phyloP scores from a whole-genome alignment of 768 basidiomycete species.

The Mycena vulgaris region DNA sequence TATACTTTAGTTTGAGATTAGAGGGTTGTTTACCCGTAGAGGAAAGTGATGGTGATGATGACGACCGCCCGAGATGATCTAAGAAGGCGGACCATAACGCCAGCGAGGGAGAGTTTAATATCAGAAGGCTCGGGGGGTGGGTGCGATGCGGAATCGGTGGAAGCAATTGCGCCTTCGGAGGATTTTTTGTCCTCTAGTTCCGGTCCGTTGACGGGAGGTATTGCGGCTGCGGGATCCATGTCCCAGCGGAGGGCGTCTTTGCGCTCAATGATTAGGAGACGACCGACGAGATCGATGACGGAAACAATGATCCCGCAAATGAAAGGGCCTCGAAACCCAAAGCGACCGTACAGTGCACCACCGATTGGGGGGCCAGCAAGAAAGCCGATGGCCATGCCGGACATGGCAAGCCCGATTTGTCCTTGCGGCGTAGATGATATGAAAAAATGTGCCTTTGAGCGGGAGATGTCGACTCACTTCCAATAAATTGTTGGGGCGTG shows the following conservation, averaged over 20 bases:
- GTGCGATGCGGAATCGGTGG: not conserved
- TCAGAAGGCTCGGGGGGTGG: not conserved
- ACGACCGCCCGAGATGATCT: slow-evolving; percentile 66
- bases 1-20: not conserved
- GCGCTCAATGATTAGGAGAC: slow-evolving; percentile 71
- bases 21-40: slow-evolving; percentile 66
- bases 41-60: slow-evolving; percentile 60
- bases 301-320: slow-evolving; percentile 65
- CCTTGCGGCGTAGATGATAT: slow-evolving; percentile 46
- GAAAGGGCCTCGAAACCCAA: slow-evolving; percentile 75
- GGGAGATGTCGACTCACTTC: slow-evolving; percentile 55
- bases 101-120: slow-evolving; percentile 52
- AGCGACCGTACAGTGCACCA: slow-evolving; percentile 66
- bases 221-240: slow-evolving; percentile 53
- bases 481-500: slow-evolving; percentile 63
- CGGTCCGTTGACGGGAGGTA: slow-evolving; percentile 27
- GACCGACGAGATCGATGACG: slow-evolving; percentile 65
- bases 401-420: slow-evolving; percentile 75
- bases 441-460: not conserved
- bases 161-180: not conserved
- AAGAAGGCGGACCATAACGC: slow-evolving; percentile 58
- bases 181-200: slow-evolving; percentile 13
- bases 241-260: slow-evolving; percentile 66
- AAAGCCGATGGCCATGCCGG: slow-evolving; percentile 59
- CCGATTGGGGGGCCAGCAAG: slow-evolving; percentile 72